These are phyloP conservation scores for Calonectria fujianensis DNA, from an alignment of 2,329 filamentous ascomycete species.

Conservation along the genomic window DNA sequence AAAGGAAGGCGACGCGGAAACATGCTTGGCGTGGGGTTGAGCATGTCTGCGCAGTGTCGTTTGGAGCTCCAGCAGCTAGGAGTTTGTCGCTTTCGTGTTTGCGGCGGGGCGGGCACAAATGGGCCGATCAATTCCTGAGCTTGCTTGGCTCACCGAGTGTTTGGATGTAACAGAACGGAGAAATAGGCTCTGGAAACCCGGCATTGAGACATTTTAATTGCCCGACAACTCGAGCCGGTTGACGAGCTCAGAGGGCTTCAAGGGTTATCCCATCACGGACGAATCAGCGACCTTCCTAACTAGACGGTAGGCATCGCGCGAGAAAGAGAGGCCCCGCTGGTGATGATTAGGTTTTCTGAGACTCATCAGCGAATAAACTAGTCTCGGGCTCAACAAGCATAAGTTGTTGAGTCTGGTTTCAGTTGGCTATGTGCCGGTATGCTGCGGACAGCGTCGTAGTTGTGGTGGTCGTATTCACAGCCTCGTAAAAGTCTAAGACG, in stretches of 20 bases:
- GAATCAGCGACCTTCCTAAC: conserved; percentile 21
- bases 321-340: not conserved
- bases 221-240: conserved; percentile 1
- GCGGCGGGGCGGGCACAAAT: conserved; percentile 12
- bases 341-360: conserved; percentile 9
- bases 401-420: conserved; percentile 11
- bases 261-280: conserved; percentile 2
- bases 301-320: not conserved
- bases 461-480: conserved; percentile 11
- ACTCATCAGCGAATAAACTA: conserved; percentile 21
- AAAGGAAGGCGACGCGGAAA: not conserved
- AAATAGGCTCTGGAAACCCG: not conserved
- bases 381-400: conserved; percentile 23
- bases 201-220: conserved; percentile 24
- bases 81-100: not conserved
- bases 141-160: not conserved
- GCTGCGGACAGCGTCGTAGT: not conserved
- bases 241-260: not conserved
- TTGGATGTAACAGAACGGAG: not conserved
- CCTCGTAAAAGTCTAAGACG: conserved; percentile 14
- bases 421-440: not conserved
- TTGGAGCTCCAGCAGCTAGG: too few species aligned
- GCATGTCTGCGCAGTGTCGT: not conserved
- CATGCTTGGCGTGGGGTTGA: conserved; percentile 16
- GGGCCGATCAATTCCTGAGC: conserved; percentile 18